Percentiles rank a stretch among this genome's conserved stretches.
Conservation (phyloP, 768 basidiomycete genomes). For the Pisolithus microcarpus region DNA sequence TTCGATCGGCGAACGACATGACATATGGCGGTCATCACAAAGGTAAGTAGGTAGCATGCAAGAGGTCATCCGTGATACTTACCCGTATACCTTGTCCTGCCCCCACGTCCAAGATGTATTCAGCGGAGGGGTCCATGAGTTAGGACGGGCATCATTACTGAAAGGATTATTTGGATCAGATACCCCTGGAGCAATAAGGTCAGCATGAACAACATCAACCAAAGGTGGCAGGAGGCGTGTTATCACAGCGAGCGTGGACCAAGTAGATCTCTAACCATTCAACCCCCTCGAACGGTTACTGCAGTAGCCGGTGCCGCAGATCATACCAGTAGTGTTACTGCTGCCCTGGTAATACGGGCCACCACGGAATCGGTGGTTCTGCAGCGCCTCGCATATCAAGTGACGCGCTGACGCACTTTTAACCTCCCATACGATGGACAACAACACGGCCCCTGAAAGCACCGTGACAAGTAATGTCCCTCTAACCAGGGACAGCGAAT, state of each 20-base stretch:
- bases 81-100: conserved; percentile 56
- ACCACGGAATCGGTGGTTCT: background rate
- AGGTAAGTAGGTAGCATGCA: background rate
- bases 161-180: conserved; percentile 66
- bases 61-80: conserved; percentile 14
- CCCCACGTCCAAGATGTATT: conserved; percentile 71
- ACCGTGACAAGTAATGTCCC: too few relatives aligned
- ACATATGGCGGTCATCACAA: background rate
- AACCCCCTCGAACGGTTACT: too few relatives aligned
- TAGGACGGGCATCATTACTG: conserved; percentile 65
- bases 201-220: background rate
- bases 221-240: too few relatives aligned
- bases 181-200: conserved; percentile 40
- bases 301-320: background rate
- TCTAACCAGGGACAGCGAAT: too few relatives aligned
- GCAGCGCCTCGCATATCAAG: background rate
- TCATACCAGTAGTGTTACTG: background rate
- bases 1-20: too few relatives aligned
- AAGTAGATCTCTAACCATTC: too few relatives aligned
- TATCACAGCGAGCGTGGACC: too few relatives aligned
- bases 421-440: background rate
- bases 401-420: background rate
- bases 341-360: background rate
- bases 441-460: too few relatives aligned
- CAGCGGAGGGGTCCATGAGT: conserved; percentile 75